Base-by-base conservation (phyloP, 148 eudicot species). In the Hydrangea macrophylla region DNA sequence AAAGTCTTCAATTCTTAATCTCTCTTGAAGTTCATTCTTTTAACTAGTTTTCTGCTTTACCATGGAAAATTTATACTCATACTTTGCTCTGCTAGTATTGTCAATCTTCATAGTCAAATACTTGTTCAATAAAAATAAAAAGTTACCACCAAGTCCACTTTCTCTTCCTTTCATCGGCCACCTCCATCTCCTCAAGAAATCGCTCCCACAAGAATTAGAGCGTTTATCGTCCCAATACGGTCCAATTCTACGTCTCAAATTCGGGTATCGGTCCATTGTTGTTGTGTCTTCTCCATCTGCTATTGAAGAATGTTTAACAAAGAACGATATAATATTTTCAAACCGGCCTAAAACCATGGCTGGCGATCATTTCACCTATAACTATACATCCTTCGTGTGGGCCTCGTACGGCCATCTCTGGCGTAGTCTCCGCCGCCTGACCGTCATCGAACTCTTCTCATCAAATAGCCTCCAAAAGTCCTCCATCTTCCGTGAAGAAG, bases 161-260 rank as follows among this genome's bases (percentile, higher is more conserved):
- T 33, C 69, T 33, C 61, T 78, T 28, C 77, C 81, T 23, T 28
- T 78, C 22, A 68, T 78, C 15, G 81, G 81, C 65, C 74, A 78
- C 62, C 39, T 78, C 37, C 62, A 78, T 65, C 70, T 73, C 11
- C 4, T 73, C 15, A 68, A 73, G 20, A 33, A 42, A 1, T 11
- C 61, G 0, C n/a, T 64, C 15, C 69, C 67, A 27, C 20, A 23
- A 18, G 25, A 65, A 6, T 45, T 78, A 2, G 2, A 20, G 5
- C 30, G 22, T 6, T 12, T 77, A 2, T 36, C 77, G 1, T 26
- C 60, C n/a, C 26, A 40, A 3, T 32, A 73, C n/a, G 81, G 77
- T 44, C 62, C 65, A 1, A 22, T 73, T 4, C 13, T 78, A 9
- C 31, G 23, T 26, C 74, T 78, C 37, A 33, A 33, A 2, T 55